Evolutionary conservation across 495 filamentous ascomycete genomes (phyloP).

Genomic region (Tuber aestivum): DNA sequence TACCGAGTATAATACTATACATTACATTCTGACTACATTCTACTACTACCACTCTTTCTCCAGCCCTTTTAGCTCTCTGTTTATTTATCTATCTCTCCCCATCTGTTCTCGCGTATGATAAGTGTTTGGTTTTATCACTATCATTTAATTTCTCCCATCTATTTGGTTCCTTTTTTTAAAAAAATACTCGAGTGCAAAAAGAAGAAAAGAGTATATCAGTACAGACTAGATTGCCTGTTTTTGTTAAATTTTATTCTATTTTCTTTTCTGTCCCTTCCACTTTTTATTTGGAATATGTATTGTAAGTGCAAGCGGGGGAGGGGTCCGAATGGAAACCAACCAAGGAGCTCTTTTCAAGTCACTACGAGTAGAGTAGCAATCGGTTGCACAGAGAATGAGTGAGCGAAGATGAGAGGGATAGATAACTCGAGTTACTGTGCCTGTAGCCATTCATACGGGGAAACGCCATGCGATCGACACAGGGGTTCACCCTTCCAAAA

Average conservation of each 20-base stretch:
- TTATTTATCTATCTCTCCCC: neutral
- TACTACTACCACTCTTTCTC: neutral
- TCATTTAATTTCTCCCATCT: slow-evolving; percentile 6
- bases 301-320: neutral
- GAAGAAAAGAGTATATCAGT: neutral
- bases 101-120: neutral
- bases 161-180: neutral
- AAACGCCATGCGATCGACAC: slow-evolving; percentile 43
- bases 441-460: too few relatives aligned
- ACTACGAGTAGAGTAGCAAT: neutral
- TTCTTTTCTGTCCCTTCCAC: neutral
- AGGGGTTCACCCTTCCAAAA: slow-evolving; percentile 12
- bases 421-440: too few relatives aligned
- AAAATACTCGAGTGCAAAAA: too few relatives aligned
- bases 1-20: neutral
- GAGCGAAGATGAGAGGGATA: slow-evolving; percentile 36
- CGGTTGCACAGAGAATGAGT: too few relatives aligned
- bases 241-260: neutral
- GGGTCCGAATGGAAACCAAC: neutral
- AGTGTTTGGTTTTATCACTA: slow-evolving; percentile 1
- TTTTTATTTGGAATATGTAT: neutral
- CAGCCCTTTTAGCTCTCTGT: neutral
- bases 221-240: neutral
- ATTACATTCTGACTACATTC: neutral
- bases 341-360: neutral